These are phyloP conservation scores for Teratosphaeriaceae sp. DNA, from an alignment of 2,329 filamentous ascomycete species.

Conservation along the genomic window DNA sequence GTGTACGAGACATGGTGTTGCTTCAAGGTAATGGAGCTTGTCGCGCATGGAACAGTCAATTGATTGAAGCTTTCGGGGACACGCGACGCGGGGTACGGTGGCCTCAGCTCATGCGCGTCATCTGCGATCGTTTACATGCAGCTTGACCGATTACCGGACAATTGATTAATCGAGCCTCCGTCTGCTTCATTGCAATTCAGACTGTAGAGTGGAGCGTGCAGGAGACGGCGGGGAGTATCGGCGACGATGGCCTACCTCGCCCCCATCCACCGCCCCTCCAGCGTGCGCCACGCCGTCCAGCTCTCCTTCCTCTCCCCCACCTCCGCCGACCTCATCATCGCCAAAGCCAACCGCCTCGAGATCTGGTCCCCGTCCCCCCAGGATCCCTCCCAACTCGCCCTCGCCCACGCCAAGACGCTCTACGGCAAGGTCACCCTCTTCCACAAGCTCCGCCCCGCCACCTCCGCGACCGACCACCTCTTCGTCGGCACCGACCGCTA, in stretches of 20 bases:
- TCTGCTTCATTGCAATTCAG: too few species aligned
- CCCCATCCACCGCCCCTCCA: conserved; percentile 87
- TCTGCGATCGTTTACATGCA: background rate
- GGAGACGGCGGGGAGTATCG: background rate
- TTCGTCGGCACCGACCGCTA: conserved; percentile 88
- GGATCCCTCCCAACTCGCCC: conserved; percentile 51
- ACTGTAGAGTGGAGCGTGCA: background rate
- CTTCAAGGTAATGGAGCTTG: too few species aligned
- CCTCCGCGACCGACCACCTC: conserved; percentile 71
- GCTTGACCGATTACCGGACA: background rate
- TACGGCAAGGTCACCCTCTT: conserved; percentile 86
- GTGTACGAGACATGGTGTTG: conserved; percentile 21
- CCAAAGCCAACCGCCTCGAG: conserved; percentile 80
- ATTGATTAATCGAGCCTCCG: background rate
- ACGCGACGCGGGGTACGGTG: too few species aligned
- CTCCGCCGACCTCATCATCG: conserved; percentile 77
- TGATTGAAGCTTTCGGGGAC: background rate
- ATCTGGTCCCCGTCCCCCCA: conserved; percentile 58
- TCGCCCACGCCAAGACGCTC: conserved; percentile 64
- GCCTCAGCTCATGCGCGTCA: background rate
- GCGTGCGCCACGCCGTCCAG: conserved; percentile 80
- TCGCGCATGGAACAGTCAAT: too few species aligned
- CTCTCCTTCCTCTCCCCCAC: conserved; percentile 66
- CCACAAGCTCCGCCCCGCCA: conserved; percentile 67
- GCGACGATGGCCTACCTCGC: conserved; percentile 74